Conservation (phyloP, 1,139 yeast genomes). For the Arxiozyma heterogenica region DNA sequence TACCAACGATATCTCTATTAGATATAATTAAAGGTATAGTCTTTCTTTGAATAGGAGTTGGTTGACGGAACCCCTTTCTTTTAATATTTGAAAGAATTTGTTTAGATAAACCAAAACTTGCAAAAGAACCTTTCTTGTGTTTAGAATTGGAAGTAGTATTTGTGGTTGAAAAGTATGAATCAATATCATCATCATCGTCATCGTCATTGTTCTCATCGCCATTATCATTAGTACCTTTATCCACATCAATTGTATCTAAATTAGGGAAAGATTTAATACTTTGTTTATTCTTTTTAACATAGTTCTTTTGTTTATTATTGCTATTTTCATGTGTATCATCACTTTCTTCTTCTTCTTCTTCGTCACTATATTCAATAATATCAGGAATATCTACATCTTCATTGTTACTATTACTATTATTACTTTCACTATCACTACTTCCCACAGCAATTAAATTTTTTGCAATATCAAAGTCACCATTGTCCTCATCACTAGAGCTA, state of each 20-base stretch:
- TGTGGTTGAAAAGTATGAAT: conserved; percentile 34
- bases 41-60: conserved; percentile 96
- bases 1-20: conserved; percentile 91
- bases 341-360: conserved; percentile 42
- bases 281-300: conserved; percentile 11
- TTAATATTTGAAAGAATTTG: conserved; percentile 58
- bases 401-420: conserved; percentile 26
- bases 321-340: conserved; percentile 31
- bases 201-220: conserved; percentile 18
- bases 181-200: conserved; percentile 41
- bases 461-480: conserved; percentile 53
- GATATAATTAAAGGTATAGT: conserved; percentile 85
- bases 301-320: conserved; percentile 16
- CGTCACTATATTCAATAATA: conserved; percentile 37
- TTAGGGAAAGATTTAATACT: conserved; percentile 43
- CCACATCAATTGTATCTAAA: conserved; percentile 55
- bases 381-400: conserved; percentile 45
- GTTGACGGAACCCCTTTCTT: conserved; percentile 84
- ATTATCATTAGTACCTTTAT: conserved; percentile 33
- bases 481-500: conserved; percentile 4
- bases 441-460: conserved; percentile 45
- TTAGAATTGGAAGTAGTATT: conserved; percentile 47
- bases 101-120: conserved; percentile 81
- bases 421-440: conserved; percentile 37
- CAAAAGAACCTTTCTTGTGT: conserved; percentile 76